Conservation (phyloP, 1,284 basidiomycete genomes). For the Phlebopus sp. region DNA sequence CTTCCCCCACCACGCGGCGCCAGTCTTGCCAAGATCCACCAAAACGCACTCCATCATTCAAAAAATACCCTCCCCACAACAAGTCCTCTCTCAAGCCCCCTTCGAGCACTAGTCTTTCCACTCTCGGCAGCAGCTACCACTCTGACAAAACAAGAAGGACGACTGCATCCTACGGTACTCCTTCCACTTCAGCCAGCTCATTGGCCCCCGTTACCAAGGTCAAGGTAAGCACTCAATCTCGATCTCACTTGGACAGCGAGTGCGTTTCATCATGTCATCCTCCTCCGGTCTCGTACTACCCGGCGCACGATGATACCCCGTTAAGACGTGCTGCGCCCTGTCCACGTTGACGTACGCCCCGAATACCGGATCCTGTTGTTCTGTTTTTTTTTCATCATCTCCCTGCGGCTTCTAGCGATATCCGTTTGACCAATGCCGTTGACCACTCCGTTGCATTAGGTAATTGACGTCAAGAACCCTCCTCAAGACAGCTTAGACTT, state of each 20-base stretch:
- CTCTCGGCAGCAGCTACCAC: constrained; percentile 10
- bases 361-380: neutral
- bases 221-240: constrained; percentile 21
- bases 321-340: too few relatives aligned
- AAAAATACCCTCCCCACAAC: constrained; percentile 21
- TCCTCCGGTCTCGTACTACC: constrained; percentile 15
- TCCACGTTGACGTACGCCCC: too few relatives aligned
- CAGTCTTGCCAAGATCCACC: constrained; percentile 7
- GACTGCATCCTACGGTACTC: constrained; percentile 14
- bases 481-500: constrained; percentile 20
- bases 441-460: constrained; percentile 19
- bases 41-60: constrained; percentile 6
- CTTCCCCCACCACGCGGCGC: constrained; percentile 21
- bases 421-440: neutral
- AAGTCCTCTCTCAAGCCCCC: constrained; percentile 15
- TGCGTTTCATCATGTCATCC: constrained; percentile 14
- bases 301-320: constrained; percentile 11
- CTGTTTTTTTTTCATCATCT: constrained; percentile 12
- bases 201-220: constrained; percentile 20
- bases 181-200: constrained; percentile 27
- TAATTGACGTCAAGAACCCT: constrained; percentile 23
- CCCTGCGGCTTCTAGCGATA: neutral
- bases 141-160: constrained; percentile 29
- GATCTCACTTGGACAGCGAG: constrained; percentile 10
- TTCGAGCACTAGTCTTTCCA: too few relatives aligned